Evolutionary conservation across 352 stramenopile genomes (phyloP), one percentile per base, ranked within the genome.

Genomic region (Pythium plurisporium): DNA sequence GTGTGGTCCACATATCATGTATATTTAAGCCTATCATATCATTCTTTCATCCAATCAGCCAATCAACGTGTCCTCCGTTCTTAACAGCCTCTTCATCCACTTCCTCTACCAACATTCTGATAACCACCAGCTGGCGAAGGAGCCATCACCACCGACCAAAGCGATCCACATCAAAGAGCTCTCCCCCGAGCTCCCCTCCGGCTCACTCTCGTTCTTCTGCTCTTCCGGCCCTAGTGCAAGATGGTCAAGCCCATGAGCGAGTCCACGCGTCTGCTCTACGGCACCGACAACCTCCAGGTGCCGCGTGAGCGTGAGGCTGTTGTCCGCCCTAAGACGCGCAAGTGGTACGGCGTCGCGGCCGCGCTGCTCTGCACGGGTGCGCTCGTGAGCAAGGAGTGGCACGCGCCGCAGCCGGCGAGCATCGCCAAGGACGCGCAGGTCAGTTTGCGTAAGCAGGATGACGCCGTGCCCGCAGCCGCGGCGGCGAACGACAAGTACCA

Each of bases 331-430:
- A 59, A 55, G 33, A 45, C 43, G 17, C 59, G 59, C 50, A 31
- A 26, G 19, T 65, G 59, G 59, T 48, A 43, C 41, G 59, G 59
- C 43, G 42, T 65, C 9, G 58, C 19, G 2, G 58, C 55, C 15
- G 62, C 67, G 53, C 37, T 74, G 53, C 46, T 74, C 15, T 69
- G 67, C 59, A 53, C 48, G 20, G 59, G 63, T 27, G 57, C 59
- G 20, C 47, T 65, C 41, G 49, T 71, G 50, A 67, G 51, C 47
- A 56, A 57, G 54, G 44, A 61, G 37, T 67, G 51, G 51, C 52
- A 58, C 31, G 50, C 59, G 20, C 45, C 58, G 11, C 20, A 20
- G 23, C 23, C 40, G 11, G 8, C 17, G 20, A n/a, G 10, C 33
- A 23, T 44, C 19, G 31, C 55, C 23, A 29, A 29, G 34, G 30